Percentiles rank a stretch among this genome's conserved stretches.
phyloP scores from a whole-genome alignment of 2,329 filamentous ascomycete genomes.

The Epichloe festucae region DNA sequence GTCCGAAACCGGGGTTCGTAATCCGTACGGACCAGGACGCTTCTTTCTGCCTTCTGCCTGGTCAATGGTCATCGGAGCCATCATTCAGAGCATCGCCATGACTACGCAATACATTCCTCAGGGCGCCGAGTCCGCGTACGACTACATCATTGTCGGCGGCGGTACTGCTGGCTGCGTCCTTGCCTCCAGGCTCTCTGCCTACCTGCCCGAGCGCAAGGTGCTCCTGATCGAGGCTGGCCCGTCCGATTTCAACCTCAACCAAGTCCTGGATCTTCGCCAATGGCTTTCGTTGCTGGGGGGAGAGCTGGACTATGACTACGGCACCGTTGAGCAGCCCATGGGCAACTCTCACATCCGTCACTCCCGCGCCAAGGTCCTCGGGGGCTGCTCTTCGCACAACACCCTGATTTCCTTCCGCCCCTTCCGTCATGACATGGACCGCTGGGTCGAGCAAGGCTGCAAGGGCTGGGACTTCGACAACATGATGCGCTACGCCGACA shows the following conservation, averaged over 20 bases:
- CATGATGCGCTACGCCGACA: slow-evolving; percentile 70
- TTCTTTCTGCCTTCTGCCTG: background rate
- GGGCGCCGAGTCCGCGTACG: slow-evolving; percentile 54
- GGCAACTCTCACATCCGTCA: slow-evolving; percentile 88
- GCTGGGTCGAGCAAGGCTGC: slow-evolving; percentile 73
- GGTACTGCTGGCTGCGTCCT: slow-evolving; percentile 80
- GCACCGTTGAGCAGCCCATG: slow-evolving; percentile 78
- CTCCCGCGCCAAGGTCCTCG: slow-evolving; percentile 82
- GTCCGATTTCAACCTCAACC: slow-evolving; percentile 78
- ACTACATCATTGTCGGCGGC: slow-evolving; percentile 77
- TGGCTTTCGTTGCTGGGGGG: slow-evolving; percentile 78
- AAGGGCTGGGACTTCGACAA: slow-evolving; percentile 78
- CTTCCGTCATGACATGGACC: slow-evolving; percentile 75
- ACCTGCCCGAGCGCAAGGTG: slow-evolving; percentile 69
- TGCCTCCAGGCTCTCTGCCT: slow-evolving; percentile 66
- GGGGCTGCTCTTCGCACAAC: slow-evolving; percentile 92
- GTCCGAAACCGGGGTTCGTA: background rate
- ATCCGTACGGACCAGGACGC: too few relatives aligned
- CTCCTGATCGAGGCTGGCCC: slow-evolving; percentile 81
- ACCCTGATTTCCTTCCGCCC: slow-evolving; percentile 87
- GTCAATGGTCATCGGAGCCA: background rate
- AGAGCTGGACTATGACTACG: slow-evolving; percentile 84
- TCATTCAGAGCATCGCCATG: slow-evolving; percentile 29
- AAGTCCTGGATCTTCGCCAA: slow-evolving; percentile 74
- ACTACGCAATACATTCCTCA: slow-evolving; percentile 56